A percentile compares a stretch with the other conserved stretches of the same genome.
phyloP scores from a whole-genome alignment of 2,329 filamentous ascomycete genomes.

The Cordyceps tenuipes region DNA sequence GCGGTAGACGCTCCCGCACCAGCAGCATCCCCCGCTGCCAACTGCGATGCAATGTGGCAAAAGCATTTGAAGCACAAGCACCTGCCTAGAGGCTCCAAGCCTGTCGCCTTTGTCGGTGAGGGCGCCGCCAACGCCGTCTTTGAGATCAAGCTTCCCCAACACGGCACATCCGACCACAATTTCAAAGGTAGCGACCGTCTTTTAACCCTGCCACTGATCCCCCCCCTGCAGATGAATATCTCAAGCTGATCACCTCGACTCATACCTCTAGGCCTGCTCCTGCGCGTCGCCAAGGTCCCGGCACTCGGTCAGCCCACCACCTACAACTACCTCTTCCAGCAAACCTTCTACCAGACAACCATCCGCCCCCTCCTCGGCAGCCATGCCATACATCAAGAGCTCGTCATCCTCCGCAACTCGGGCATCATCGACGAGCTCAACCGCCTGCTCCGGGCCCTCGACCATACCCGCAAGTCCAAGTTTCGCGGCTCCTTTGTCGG shows the following conservation, averaged over 20 bases:
- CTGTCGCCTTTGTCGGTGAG: conserved; percentile 47
- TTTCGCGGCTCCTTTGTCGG: conserved; percentile 43
- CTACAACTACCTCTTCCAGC: conserved; percentile 31
- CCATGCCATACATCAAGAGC: conserved; percentile 28
- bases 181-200: conserved; percentile 24
- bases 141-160: conserved; percentile 39
- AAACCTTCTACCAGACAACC: conserved; percentile 27
- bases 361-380: conserved; percentile 28
- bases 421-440: conserved; percentile 41
- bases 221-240: background rate
- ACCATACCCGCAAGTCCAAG: conserved; percentile 34
- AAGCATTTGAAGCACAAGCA: conserved; percentile 19
- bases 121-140: conserved; percentile 74
- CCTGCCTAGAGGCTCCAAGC: conserved; percentile 26
- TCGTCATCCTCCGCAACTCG: conserved; percentile 28
- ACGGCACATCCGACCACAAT: conserved; percentile 21
- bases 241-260: conserved; percentile 4
- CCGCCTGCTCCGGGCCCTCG: conserved; percentile 39
- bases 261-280: conserved; percentile 23
- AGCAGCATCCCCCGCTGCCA: background rate
- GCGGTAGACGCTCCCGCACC: background rate
- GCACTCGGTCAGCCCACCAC: conserved; percentile 22
- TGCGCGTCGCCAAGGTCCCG: conserved; percentile 32
- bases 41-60: conserved; percentile 7
- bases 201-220: background rate